These are phyloP conservation scores for Pleomassaria siparia DNA, from an alignment of 2,329 filamentous ascomycete species.

Conservation along the genomic window DNA sequence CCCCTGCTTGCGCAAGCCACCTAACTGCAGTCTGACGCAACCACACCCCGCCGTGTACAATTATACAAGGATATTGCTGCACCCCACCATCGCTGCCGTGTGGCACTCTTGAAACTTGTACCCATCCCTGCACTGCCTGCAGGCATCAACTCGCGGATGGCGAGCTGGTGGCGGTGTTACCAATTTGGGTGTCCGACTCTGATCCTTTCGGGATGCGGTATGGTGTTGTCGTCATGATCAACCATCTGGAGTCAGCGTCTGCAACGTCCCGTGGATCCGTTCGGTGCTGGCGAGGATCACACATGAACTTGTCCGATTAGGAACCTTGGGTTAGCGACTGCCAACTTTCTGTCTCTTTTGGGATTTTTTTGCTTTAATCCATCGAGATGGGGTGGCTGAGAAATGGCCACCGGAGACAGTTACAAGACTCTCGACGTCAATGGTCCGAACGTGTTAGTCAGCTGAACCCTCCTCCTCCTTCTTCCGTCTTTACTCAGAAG, in stretches of 20 bases:
- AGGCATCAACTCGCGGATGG: conserved; percentile 12
- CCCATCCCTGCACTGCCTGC: conserved; percentile 34
- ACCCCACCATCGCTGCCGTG: conserved; percentile 24
- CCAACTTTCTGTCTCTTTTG: conserved; percentile 7
- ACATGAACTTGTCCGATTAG: not conserved
- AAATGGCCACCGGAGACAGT: no score
- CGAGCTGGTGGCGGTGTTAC: conserved; percentile 4
- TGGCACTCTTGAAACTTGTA: conserved; percentile 33
- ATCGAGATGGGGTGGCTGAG: not conserved
- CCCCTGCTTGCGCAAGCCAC: conserved; percentile 39
- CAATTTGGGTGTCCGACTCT: not conserved
- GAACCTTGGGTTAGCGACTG: conserved; percentile 5
- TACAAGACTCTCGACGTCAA: no score
- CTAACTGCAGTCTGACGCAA: conserved; percentile 42
- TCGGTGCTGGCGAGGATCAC: not conserved
- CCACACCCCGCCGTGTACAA: conserved; percentile 11
- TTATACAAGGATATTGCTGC: conserved; percentile 3
- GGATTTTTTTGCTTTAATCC: not conserved
- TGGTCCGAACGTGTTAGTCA: no score
- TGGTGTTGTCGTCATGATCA: not conserved
- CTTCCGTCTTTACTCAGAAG: no score
- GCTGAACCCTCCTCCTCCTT: no score
- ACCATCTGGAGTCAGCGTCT: not conserved
- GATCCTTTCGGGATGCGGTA: conserved; percentile 2
- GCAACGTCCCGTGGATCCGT: conserved; percentile 7